Conservation (phyloP, 1,284 basidiomycete species). For the Xerocomus cyaneibrunnescens region DNA sequence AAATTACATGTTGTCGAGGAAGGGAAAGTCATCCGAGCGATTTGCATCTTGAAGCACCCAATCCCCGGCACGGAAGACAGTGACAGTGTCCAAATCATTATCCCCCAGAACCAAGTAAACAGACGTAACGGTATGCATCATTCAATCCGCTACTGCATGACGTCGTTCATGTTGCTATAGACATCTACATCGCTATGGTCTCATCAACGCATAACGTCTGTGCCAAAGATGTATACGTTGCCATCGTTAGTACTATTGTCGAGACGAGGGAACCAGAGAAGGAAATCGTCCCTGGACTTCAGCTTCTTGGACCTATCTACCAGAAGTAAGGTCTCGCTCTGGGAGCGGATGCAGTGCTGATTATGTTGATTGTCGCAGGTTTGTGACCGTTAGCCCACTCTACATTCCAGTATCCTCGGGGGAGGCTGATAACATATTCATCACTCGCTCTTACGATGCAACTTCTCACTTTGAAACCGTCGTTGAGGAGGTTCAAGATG, state of each 20-base stretch:
- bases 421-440: slow-evolving; percentile 85
- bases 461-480: slow-evolving; percentile 99
- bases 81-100: slow-evolving; percentile 96
- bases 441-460: slow-evolving; percentile 97
- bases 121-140: slow-evolving; percentile 82
- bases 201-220: slow-evolving; percentile 98
- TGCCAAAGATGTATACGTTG: slow-evolving; percentile 92
- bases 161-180: slow-evolving; percentile 42
- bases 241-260: slow-evolving; percentile 98
- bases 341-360: slow-evolving; percentile 4
- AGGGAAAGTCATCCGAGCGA: slow-evolving; percentile 94
- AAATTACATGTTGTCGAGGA: slow-evolving; percentile 90
- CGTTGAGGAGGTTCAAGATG: slow-evolving; percentile 91
- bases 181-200: slow-evolving; percentile 98
- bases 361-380: slow-evolving; percentile 50
- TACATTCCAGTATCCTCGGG: slow-evolving; percentile 90
- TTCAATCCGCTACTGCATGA: slow-evolving; percentile 6
- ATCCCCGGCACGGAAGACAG: slow-evolving; percentile 96
- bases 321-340: slow-evolving; percentile 70
- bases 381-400: slow-evolving; percentile 85
- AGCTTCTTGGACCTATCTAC: slow-evolving; percentile 89
- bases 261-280: slow-evolving; percentile 93
- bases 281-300: slow-evolving; percentile 90
- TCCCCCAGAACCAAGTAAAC: slow-evolving; percentile 97
- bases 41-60: slow-evolving; percentile 98